These are phyloP conservation scores for Puya raimondii DNA, from an alignment of 176 grass and related monocot genomes.

Conservation along the genomic window DNA sequence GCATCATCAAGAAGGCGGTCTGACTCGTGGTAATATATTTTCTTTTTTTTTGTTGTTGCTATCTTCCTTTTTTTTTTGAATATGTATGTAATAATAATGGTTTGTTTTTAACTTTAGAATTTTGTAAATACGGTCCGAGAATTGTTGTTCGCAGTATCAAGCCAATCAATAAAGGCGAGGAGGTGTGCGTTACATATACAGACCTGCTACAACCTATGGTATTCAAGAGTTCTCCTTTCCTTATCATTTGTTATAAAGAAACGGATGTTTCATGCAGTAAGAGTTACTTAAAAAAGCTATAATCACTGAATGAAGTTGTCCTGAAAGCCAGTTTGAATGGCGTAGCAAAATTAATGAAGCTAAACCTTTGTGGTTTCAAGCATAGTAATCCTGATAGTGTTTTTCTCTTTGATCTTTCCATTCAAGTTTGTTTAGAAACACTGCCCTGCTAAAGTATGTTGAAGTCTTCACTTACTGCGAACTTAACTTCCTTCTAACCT, in stretches of 20 bases:
- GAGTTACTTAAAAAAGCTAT: neutral
- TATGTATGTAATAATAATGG: conserved; percentile 2
- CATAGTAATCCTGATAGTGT: neutral
- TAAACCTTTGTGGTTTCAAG: neutral
- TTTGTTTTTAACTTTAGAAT: conserved; percentile 25
- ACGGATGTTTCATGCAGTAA: neutral
- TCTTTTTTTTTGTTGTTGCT: conserved; percentile 1
- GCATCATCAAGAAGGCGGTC: conserved; percentile 21
- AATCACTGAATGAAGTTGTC: neutral
- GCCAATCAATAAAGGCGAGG: conserved; percentile 57
- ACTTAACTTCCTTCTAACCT: no score
- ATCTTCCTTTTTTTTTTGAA: no score
- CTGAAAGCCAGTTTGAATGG: neutral
- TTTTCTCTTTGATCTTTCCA: neutral
- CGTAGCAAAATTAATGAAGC: neutral
- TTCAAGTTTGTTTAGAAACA: neutral
- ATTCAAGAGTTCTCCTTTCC: neutral
- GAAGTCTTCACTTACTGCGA: neutral
- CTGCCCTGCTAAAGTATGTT: neutral
- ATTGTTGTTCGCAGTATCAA: conserved; percentile 59
- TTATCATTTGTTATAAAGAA: neutral
- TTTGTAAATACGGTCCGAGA: conserved; percentile 53
- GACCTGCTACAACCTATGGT: conserved; percentile 80
- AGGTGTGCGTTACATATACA: conserved; percentile 78
- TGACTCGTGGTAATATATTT: conserved; percentile 31